Percentiles rank a stretch among this genome's conserved stretches.
phyloP scores from a whole-genome alignment of 2,329 filamentous ascomycete genomes.

The Curvularia sp. region DNA sequence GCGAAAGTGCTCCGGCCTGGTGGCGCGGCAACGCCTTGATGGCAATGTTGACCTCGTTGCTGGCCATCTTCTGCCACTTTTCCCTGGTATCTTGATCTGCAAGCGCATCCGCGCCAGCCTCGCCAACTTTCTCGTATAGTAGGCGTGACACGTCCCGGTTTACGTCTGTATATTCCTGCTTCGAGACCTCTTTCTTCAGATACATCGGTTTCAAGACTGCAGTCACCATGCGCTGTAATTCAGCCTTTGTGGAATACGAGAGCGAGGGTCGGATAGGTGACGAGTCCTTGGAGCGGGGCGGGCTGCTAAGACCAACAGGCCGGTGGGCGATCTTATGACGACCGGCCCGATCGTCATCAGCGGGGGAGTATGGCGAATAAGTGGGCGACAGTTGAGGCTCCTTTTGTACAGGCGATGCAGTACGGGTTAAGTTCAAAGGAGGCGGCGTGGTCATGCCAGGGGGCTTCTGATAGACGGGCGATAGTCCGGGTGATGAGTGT shows the following conservation, averaged over 20 bases:
- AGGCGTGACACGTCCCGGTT: conserved; percentile 88
- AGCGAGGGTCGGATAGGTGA: conserved; percentile 73
- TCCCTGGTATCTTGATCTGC: conserved; percentile 69
- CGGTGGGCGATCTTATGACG: conserved; percentile 41
- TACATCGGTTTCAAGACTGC: conserved; percentile 83
- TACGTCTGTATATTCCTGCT: conserved; percentile 90
- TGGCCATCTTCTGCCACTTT: conserved; percentile 78
- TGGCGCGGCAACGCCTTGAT: conserved; percentile 54
- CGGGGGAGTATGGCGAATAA: conserved; percentile 70
- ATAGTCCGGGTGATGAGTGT: conserved; percentile 70
- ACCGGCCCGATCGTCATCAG: conserved; percentile 51
- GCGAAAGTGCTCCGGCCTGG: conserved; percentile 26
- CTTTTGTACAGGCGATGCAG: conserved; percentile 64
- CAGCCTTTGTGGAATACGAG: conserved; percentile 83
- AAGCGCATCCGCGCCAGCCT: conserved; percentile 59
- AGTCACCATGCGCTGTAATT: conserved; percentile 87
- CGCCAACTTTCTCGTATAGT: conserved; percentile 75
- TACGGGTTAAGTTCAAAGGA: conserved; percentile 62
- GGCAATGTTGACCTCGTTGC: conserved; percentile 78
- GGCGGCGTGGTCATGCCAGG: conserved; percentile 75
- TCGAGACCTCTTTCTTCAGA: conserved; percentile 77
- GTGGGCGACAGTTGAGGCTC: conserved; percentile 69
- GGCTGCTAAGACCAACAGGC: conserved; percentile 49
- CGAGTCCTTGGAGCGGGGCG: conserved; percentile 64
- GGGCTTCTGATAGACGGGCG: conserved; percentile 72